Evolutionary conservation across 208 protist genomes (phyloP), one percentile per base, ranked within the genome.

Genomic region (Porcisia hertigi): DNA sequence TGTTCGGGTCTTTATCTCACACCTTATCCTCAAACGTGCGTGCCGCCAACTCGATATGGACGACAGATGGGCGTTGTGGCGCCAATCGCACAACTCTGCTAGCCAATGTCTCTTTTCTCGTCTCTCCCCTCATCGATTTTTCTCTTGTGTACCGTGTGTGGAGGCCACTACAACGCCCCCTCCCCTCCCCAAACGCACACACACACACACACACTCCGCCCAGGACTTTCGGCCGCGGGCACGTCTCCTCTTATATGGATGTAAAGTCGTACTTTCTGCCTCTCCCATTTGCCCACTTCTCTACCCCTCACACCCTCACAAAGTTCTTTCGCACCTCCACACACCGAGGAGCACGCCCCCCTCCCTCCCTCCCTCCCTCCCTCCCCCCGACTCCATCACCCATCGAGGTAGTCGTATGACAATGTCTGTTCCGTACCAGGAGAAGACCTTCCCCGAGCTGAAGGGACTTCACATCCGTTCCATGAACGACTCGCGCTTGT

Each of bases 381-480:
- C 64, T 25, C 12, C 23, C 23, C 11, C 16, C 64, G 30, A 30
- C 43, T 36, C 64, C 34, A 20, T 30, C 43, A 9, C 3, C 18
- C 41, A 16, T 14, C 62, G 39, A 14, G n/a, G 47, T 30, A 16
- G 25, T 20, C 20, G 34, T 47, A 20, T 20, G 52, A 1, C 25
- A 23, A 72, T 72, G 82, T 59, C 82, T 0, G 71, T 57, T 0
- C n/a, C 71, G 41, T 86, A 86, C 77, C 73, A 82, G 54, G 70
- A 58, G 58, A 76, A 75, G 66, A 74, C 73, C 20, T 83, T 92
- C 39, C 63, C 66, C 1, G 84, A 83, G 9, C 9, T 95, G 25
- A 84, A 82, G 45, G 93, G 89, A n/a, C 82, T 97, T 47, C 84
- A 89, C 23, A 88, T 97, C 11, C 87, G 86, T 36, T 67, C 80